phyloP scores from a whole-genome alignment of 106 monocot species.

The Phalaenopsis equestris region DNA sequence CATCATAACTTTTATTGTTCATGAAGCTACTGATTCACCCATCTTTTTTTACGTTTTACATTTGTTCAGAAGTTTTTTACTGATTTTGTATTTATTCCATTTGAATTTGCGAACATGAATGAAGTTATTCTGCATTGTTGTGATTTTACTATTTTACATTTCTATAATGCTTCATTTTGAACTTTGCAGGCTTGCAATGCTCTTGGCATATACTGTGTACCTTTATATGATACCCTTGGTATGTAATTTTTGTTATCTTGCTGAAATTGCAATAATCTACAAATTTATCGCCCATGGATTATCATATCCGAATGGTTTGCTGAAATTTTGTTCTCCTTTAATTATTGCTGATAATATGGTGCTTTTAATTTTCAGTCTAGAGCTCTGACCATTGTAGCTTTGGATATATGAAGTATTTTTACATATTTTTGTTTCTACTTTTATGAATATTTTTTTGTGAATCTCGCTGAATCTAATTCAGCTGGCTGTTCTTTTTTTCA shows the following conservation, averaged over 20 bases:
- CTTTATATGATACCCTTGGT: conserved; percentile 94
- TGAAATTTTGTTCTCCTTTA: neutral
- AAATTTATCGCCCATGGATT: neutral
- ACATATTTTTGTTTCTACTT: neutral
- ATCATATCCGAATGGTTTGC: neutral
- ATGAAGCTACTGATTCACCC: neutral
- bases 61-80: neutral
- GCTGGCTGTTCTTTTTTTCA: conserved; percentile 1
- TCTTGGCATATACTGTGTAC: conserved; percentile 89
- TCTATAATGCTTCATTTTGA: neutral
- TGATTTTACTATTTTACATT: conserved; percentile 4
- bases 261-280: neutral
- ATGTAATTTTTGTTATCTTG: conserved; percentile 14
- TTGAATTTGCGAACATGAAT: neutral
- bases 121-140: neutral
- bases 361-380: neutral
- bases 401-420: neutral
- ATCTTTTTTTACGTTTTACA: neutral
- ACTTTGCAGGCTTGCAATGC: conserved; percentile 91
- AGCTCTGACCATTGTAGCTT: neutral
- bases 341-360: neutral
- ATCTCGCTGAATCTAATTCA: neutral
- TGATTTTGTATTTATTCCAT: neutral
- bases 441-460: neutral
- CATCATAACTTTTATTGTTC: neutral